Percentiles rank a stretch among this genome's conserved stretches.
These are phyloP conservation scores for Gentiana dahurica DNA, from an alignment of 257 asterid genomes.

Conservation along the genomic window DNA sequence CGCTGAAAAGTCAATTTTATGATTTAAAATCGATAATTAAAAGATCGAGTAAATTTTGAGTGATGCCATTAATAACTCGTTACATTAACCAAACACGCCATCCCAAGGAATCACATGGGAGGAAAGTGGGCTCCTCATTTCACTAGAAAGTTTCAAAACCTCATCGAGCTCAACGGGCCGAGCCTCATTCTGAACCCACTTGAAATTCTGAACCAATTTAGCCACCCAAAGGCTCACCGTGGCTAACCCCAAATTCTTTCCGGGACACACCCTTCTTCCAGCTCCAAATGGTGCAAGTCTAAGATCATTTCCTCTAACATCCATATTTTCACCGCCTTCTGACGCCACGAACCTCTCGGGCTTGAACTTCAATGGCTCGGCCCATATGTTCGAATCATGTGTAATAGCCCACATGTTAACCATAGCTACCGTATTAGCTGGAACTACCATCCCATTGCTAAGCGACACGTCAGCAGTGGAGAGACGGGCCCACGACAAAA, in stretches of 20 bases:
- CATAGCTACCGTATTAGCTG: conserved; percentile 62
- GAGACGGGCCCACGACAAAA: conserved; percentile 73
- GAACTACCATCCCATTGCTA: conserved; percentile 31
- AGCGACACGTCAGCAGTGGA: conserved; percentile 39
- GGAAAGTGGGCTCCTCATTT: conserved; percentile 46
- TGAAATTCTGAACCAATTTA: conserved; percentile 28
- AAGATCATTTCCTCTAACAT: conserved; percentile 40
- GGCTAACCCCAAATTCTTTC: conserved; percentile 38
- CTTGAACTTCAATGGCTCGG: conserved; percentile 41
- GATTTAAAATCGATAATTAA: too few relatives aligned
- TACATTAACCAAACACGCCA: neutral
- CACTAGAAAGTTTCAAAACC: conserved; percentile 51
- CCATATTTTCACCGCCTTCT: conserved; percentile 14
- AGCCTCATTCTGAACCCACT: conserved; percentile 17
- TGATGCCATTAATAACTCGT: too few relatives aligned
- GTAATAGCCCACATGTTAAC: conserved; percentile 81
- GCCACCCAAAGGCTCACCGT: conserved; percentile 50
- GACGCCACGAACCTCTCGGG: conserved; percentile 23
- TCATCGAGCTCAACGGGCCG: conserved; percentile 32
- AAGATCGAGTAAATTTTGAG: too few relatives aligned
- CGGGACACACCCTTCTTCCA: conserved; percentile 52
- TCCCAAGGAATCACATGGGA: conserved; percentile 26
- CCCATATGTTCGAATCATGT: conserved; percentile 49
- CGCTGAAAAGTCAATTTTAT: too few relatives aligned
- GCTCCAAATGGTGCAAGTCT: conserved; percentile 62